phyloP scores from a whole-genome alignment of 345 rosid species.

The Melaleuca quinquenervia region DNA sequence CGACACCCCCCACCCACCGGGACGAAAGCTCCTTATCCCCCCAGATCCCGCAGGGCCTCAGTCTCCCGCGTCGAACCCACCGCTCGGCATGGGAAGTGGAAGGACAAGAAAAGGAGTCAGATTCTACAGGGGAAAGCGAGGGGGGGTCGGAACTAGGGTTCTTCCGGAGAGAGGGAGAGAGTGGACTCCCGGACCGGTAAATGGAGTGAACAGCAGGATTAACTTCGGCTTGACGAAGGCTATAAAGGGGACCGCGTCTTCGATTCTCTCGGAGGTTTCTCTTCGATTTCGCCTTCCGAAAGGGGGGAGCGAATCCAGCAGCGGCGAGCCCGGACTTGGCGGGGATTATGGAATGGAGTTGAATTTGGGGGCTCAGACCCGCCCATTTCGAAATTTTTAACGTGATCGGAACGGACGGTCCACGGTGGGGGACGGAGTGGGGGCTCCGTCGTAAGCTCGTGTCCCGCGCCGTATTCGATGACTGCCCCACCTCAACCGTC shows the following conservation, averaged over 20 bases:
- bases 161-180: neutral
- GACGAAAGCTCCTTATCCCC: neutral
- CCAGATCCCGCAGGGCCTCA: slow-evolving; percentile 1
- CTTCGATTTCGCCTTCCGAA: neutral
- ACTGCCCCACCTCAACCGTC: too few relatives aligned
- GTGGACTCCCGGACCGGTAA: neutral
- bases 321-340: neutral
- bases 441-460: too few relatives aligned
- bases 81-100: neutral
- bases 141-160: neutral
- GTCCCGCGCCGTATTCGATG: too few relatives aligned
- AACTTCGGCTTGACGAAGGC: neutral
- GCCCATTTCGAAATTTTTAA: neutral
- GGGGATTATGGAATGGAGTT: slow-evolving; percentile 2
- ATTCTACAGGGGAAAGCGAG: neutral
- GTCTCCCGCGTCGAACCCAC: neutral
- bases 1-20: neutral
- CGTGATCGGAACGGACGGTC: neutral
- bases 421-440: too few relatives aligned
- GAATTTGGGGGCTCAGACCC: neutral
- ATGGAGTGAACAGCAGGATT: neutral
- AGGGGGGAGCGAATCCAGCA: neutral
- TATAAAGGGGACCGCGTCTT: neutral
- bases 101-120: neutral
- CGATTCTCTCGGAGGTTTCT: neutral